Evolutionary conservation across 2,329 filamentous ascomycete species (phyloP).

Genomic region (Xylaria sp.): DNA sequence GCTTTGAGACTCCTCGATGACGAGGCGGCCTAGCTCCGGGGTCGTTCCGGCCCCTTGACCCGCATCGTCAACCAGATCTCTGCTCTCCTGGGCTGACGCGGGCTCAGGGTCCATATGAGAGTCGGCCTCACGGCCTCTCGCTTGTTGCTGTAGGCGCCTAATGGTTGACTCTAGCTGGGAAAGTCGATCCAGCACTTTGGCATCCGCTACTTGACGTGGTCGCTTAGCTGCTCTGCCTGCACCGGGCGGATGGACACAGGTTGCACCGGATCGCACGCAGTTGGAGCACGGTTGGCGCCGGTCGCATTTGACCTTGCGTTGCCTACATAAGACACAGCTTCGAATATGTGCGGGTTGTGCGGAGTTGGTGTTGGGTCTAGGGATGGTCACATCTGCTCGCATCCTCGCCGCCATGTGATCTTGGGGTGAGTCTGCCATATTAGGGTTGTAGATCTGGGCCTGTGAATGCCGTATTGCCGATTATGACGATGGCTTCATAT

Average conservation of each 20-base stretch:
- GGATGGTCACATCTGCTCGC: constrained; percentile 4
- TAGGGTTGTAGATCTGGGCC: background rate
- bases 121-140: constrained; percentile 26
- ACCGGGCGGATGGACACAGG: constrained; percentile 38
- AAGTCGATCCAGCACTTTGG: constrained; percentile 37
- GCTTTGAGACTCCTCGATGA: constrained; percentile 39
- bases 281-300: constrained; percentile 41
- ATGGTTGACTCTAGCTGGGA: constrained; percentile 40
- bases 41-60: constrained; percentile 1
- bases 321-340: constrained; percentile 40
- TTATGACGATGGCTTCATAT: constrained; percentile 7
- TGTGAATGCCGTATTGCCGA: background rate
- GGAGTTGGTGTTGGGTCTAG: background rate
- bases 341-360: constrained; percentile 35
- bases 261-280: constrained; percentile 31
- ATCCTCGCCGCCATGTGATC: constrained; percentile 1
- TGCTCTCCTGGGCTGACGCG: constrained; percentile 1
- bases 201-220: constrained; percentile 35
- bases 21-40: constrained; percentile 34
- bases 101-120: background rate
- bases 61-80: constrained; percentile 5
- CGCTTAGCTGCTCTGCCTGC: constrained; percentile 39
- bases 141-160: constrained; percentile 34
- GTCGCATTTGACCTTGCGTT: constrained; percentile 43
- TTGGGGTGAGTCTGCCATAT: constrained; percentile 24